phyloP scores from a whole-genome alignment of 306 rosid species.

The Coriaria nepalensis region DNA sequence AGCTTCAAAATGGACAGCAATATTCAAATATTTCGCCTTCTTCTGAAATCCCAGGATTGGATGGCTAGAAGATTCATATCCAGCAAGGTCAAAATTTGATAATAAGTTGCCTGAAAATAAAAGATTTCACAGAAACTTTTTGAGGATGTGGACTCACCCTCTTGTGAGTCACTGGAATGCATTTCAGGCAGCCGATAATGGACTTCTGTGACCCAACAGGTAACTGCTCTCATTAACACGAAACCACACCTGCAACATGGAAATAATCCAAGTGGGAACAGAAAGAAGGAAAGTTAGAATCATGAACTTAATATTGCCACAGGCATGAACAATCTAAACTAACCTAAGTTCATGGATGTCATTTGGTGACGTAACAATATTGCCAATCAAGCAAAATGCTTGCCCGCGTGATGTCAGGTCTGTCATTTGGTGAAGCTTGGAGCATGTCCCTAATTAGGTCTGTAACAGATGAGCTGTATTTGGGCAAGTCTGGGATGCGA shows the following conservation, averaged over 20 bases:
- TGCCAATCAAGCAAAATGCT: slow-evolving; percentile 99
- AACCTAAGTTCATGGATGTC: slow-evolving; percentile 99
- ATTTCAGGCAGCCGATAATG: slow-evolving; percentile 70
- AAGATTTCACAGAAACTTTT: no score
- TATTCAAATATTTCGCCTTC: background rate
- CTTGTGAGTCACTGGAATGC: slow-evolving; percentile 33
- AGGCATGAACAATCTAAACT: slow-evolving; percentile 74
- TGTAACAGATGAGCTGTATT: slow-evolving; percentile 45
- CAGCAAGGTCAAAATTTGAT: background rate
- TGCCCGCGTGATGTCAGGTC: slow-evolving; percentile 99
- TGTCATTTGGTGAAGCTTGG: slow-evolving; percentile 79
- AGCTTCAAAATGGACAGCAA: slow-evolving; percentile 7
- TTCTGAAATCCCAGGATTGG: background rate
- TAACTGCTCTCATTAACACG: slow-evolving; percentile 76
- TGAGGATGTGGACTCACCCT: slow-evolving; percentile 30
- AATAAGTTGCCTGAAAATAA: no score
- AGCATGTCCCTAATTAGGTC: slow-evolving; percentile 91
- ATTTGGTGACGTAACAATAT: no score
- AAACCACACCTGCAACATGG: slow-evolving; percentile 76
- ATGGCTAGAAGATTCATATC: background rate
- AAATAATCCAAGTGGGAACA: slow-evolving; percentile 17
- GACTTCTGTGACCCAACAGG: slow-evolving; percentile 74
- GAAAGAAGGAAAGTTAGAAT: slow-evolving; percentile 24
- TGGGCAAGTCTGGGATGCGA: slow-evolving; percentile 85
- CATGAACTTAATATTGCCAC: slow-evolving; percentile 43